Evolutionary conservation across 768 basidiomycete genomes (phyloP), one percentile per base, ranked within the genome.

Genomic region (Candolleomyces eurysporus): DNA sequence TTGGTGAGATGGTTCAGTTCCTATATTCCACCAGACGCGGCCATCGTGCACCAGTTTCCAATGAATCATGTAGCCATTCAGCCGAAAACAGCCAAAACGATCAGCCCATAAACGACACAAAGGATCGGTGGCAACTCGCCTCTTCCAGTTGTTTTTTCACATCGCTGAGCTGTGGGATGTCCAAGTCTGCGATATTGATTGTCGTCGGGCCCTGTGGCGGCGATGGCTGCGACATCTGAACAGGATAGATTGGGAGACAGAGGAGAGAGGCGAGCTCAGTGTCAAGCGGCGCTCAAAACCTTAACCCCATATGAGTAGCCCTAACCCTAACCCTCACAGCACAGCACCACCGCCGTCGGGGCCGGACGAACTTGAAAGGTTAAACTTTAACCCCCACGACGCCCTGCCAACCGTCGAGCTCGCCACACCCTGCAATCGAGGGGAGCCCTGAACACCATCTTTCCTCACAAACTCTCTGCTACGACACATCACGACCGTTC

Each of bases 81-180:
- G 64, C 61, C 65, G 63, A 51, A 22, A 39, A 16, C 39, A 51
- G 46, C 19, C 31, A 26, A 55, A 21, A 26, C 48, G n/a, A 22
- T 53, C 4, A 32, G 14, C 19, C 45, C 16, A 46, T 46, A 32
- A 16, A 32, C 52, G 26, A 42, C 16, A 46, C 13, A 32, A 16
- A 32, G 49, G 26, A 42, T 43, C 32, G 26, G 26, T 40, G 43
- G 17, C 51, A 9, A 69, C 76, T 63, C 58, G 92, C 96, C 76
- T 97, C 93, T 68, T 99, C 96, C 0, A 99, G 81, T 72, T 98
- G 96, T 63, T 89, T 86, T 66, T 90, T 86, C 45, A 98, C 94
- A 65, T 97, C 94, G 10, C 88, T 82, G 2, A 98, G 84, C 74
- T 98, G 96, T 1, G 87, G 76, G 32, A 96, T 75, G 67, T 94